Evolutionary conservation across 352 stramenopile species (phyloP), one percentile per base, ranked within the genome.

Genomic region (Globisporangium paddicum): DNA sequence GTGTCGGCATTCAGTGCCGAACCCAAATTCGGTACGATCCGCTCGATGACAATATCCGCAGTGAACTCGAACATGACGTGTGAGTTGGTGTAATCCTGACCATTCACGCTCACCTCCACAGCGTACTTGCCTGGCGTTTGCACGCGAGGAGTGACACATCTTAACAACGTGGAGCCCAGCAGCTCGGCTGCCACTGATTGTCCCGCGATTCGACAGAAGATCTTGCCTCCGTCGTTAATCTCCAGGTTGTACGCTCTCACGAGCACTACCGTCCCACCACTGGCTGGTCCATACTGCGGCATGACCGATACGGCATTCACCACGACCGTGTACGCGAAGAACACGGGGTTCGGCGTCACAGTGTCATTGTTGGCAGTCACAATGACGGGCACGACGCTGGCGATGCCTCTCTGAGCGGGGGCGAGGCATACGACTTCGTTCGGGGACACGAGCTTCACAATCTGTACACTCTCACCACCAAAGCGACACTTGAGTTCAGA

Each of bases 401-500:
- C 60, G 8, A 58, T 44, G 28, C 86, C 71, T 28, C 60, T 67
- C 53, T 90, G 80, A 16, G 66, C 66, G 18, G 80, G 86, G 11
- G 77, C 71, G 5, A 82, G 44, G 34, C 88, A 96, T 10, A 89
- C 59, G 3, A 96, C 64, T 59, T 93, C 74, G 5, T 50, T 92
- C 8, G 79, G 63, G 10, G 81, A 93, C 5, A 95, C 58, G 61
- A 76, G 93, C 42, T 87, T 86, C 3, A 86, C 66, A 18, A 82
- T 65, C 52, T 78, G 76, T 16, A 71, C 55, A 2, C 55, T 34
- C 13, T 60, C 67, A 21, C 75, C 67, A 4, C 89, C 93, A 82
- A 98, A 97, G 32, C 71, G 70, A 63, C 92, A 98, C 7, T 66
- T 60, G 37, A 95, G 65, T 2, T 47, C n/a, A 0, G 66, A 64